These are phyloP conservation scores for Serendipita indica DNA, from an alignment of 768 basidiomycete genomes.

Conservation along the genomic window DNA sequence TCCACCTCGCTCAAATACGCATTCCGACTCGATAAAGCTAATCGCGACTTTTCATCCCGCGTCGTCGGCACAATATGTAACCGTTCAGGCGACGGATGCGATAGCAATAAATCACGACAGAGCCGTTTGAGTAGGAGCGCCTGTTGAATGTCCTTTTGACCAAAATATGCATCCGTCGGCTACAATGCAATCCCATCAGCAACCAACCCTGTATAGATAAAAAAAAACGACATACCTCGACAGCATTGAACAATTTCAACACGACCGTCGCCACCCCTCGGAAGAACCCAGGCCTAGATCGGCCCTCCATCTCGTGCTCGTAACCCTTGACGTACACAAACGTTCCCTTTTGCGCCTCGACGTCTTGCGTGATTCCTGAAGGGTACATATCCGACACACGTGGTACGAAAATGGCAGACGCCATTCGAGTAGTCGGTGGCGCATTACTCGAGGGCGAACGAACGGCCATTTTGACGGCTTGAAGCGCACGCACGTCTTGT, in stretches of 20 bases:
- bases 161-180: conserved; percentile 90
- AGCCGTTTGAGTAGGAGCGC: conserved; percentile 70
- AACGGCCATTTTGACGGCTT: conserved; percentile 16
- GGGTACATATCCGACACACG: conserved; percentile 80
- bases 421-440: conserved; percentile 5
- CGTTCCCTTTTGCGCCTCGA: conserved; percentile 62
- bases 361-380: conserved; percentile 69
- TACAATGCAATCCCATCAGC: conserved; percentile 21
- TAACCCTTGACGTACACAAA: conserved; percentile 89
- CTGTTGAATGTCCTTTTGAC: conserved; percentile 98
- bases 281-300: conserved; percentile 79
- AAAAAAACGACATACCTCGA: conserved; percentile 46
- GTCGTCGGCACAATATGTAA: conserved; percentile 81
- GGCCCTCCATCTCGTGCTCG: conserved; percentile 85
- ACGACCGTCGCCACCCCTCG: conserved; percentile 91
- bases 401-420: conserved; percentile 53
- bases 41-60: conserved; percentile 44
- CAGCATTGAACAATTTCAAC: conserved; percentile 84
- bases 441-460: conserved; percentile 14
- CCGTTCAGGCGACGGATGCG: conserved; percentile 54
- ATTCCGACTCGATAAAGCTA: conserved; percentile 89
- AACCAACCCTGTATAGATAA: background rate
- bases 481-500: conserved; percentile 51
- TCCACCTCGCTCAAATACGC: conserved; percentile 57
- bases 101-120: conserved; percentile 62